A percentile compares a stretch with the other conserved stretches of the same genome.
These are phyloP conservation scores for Citrus reticulata DNA, from an alignment of 345 rosid species.

Conservation along the genomic window DNA sequence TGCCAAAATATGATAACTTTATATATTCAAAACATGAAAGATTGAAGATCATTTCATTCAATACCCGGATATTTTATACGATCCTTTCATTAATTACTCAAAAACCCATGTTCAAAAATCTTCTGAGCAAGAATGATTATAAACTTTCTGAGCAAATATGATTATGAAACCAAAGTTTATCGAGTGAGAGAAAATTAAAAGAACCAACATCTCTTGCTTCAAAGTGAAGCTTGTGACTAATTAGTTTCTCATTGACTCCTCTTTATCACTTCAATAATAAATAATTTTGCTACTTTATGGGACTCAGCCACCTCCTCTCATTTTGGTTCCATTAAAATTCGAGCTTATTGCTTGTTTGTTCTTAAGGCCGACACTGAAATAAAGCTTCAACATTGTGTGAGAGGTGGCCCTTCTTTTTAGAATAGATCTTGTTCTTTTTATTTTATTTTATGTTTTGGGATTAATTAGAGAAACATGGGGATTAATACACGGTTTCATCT, in stretches of 20 bases:
- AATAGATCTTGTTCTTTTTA: slow-evolving; percentile 25
- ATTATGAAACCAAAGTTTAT: background rate
- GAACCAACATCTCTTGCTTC: slow-evolving; percentile 61
- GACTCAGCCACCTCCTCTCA: background rate
- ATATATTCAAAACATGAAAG: background rate
- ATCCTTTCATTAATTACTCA: background rate
- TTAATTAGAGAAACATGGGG: slow-evolving; percentile 12
- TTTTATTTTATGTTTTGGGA: slow-evolving; percentile 1
- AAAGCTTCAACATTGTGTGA: slow-evolving; percentile 25
- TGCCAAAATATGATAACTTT: background rate
- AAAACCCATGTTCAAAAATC: background rate
- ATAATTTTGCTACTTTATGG: background rate
- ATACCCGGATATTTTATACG: background rate
- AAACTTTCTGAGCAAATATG: background rate
- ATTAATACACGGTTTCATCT: background rate
- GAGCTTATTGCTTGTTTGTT: slow-evolving; percentile 26
- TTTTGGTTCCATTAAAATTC: slow-evolving; percentile 23
- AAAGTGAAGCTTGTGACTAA: slow-evolving; percentile 24
- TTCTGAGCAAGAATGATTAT: background rate
- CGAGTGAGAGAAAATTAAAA: background rate
- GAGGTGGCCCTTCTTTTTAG: slow-evolving; percentile 40
- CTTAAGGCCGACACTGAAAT: slow-evolving; percentile 22
- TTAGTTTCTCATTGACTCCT: slow-evolving; percentile 16
- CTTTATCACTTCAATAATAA: background rate
- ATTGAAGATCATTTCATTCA: background rate